Percentiles rank a stretch among this genome's conserved stretches.
These are phyloP conservation scores for Ophiostoma sp. DNA, from an alignment of 2,329 filamentous ascomycete species.

Conservation along the genomic window DNA sequence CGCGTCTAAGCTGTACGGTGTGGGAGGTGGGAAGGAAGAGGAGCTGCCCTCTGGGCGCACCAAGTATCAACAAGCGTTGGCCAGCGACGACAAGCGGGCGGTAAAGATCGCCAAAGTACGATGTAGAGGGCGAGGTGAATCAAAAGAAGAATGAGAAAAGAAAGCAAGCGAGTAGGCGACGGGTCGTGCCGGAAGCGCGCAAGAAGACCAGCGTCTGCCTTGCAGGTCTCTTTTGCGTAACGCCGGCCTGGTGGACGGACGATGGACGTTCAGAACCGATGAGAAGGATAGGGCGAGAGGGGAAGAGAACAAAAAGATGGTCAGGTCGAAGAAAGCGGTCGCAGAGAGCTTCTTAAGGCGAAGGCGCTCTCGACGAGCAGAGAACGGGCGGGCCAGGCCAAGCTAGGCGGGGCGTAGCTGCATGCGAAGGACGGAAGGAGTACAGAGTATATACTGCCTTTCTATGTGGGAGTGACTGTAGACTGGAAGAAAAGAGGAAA, in stretches of 20 bases:
- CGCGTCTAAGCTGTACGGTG: neutral
- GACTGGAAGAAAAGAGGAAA: neutral
- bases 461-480: neutral
- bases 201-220: slow-evolving; percentile 3
- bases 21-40: neutral
- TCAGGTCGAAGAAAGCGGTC: slow-evolving; percentile 18
- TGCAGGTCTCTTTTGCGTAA: slow-evolving; percentile 6
- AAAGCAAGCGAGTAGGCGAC: neutral
- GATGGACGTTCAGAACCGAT: neutral
- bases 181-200: slow-evolving; percentile 11
- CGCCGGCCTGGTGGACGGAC: neutral
- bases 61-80: slow-evolving; percentile 2
- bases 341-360: slow-evolving; percentile 25
- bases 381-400: neutral
- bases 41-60: slow-evolving; percentile 5
- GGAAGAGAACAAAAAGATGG: neutral
- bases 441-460: neutral
- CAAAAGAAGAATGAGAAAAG: neutral
- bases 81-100: slow-evolving; percentile 14
- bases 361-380: slow-evolving; percentile 4
- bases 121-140: neutral
- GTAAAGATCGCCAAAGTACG: neutral
- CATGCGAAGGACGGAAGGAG: slow-evolving; percentile 18
- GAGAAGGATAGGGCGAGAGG: slow-evolving; percentile 21
- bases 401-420: slow-evolving; percentile 24